A percentile compares a stretch with the other conserved stretches of the same genome.
Conservation (phyloP, 768 basidiomycete genomes). For the Rhodosporidiobolus sp. region DNA sequence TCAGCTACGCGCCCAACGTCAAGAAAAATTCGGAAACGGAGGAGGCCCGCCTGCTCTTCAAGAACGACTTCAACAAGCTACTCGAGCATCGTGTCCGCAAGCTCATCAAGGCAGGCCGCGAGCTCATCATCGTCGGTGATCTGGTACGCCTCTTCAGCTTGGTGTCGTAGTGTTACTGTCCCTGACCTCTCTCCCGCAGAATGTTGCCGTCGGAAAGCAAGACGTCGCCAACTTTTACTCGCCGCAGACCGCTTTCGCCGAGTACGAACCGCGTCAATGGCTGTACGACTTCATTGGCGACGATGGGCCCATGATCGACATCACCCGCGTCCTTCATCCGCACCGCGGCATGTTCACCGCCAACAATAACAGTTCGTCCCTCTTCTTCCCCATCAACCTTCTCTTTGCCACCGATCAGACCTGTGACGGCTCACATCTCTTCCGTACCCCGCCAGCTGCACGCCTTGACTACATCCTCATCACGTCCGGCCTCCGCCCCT, state of each 20-base stretch:
- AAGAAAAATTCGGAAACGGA: conserved; percentile 63
- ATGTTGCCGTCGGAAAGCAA: conserved; percentile 76
- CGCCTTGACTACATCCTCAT: conserved; percentile 73
- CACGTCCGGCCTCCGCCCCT: conserved; percentile 79
- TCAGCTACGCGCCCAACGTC: conserved; percentile 74
- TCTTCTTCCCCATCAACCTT: too few relatives aligned
- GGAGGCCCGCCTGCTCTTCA: conserved; percentile 72
- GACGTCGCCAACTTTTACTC: conserved; percentile 87
- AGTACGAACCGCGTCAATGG: conserved; percentile 72
- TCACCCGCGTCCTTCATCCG: conserved; percentile 73
- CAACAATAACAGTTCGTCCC: conserved; percentile 54
- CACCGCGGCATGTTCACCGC: conserved; percentile 88
- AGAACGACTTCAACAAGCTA: conserved; percentile 81
- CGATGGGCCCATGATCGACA: conserved; percentile 70
- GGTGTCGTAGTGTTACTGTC: neutral
- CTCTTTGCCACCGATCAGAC: conserved; percentile 61
- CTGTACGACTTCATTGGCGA: conserved; percentile 69
- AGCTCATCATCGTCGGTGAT: conserved; percentile 89
- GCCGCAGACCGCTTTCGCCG: conserved; percentile 53
- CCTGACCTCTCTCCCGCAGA: conserved; percentile 46
- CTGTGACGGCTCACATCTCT: conserved; percentile 44
- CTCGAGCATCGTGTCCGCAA: conserved; percentile 71
- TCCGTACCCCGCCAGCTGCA: conserved; percentile 68
- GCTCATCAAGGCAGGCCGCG: conserved; percentile 62
- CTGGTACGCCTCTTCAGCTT: conserved; percentile 55